Percentiles rank a stretch among this genome's conserved stretches.
phyloP scores from a whole-genome alignment of 1,284 basidiomycete species.

The Singerocomus rubriflavus region DNA sequence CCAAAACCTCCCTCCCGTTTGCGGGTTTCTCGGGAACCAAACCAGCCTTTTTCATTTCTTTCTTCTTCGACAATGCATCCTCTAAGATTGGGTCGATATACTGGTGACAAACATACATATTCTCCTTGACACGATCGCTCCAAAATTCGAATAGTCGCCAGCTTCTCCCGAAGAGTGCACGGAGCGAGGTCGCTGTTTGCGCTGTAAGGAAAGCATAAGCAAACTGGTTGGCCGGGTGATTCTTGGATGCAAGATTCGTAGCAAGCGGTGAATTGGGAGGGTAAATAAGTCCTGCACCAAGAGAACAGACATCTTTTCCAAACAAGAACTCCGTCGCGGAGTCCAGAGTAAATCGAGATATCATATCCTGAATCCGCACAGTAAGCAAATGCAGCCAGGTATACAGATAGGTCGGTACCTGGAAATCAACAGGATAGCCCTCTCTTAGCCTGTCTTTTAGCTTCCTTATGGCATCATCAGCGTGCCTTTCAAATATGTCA shows the following conservation, averaged over 20 bases:
- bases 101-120: slow-evolving; percentile 34
- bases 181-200: slow-evolving; percentile 23
- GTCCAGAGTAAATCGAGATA: slow-evolving; percentile 54
- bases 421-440: slow-evolving; percentile 40
- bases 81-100: slow-evolving; percentile 37
- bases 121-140: slow-evolving; percentile 29
- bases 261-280: slow-evolving; percentile 27
- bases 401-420: slow-evolving; percentile 8
- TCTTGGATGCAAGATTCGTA: slow-evolving; percentile 1
- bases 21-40: slow-evolving; percentile 11
- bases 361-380: slow-evolving; percentile 25
- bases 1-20: slow-evolving; percentile 19
- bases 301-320: slow-evolving; percentile 39
- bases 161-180: slow-evolving; percentile 19
- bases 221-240: slow-evolving; percentile 34
- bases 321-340: slow-evolving; percentile 56
- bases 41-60: slow-evolving; percentile 13
- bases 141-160: slow-evolving; percentile 37
- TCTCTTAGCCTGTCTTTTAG: slow-evolving; percentile 33
- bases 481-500: slow-evolving; percentile 43
- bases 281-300: slow-evolving; percentile 43
- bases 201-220: slow-evolving; percentile 32
- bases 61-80: slow-evolving; percentile 31
- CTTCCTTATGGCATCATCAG: slow-evolving; percentile 31
- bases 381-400: not conserved